Evolutionary conservation across 768 basidiomycete species (phyloP), one percentile per base, ranked within the genome.

Genomic region (Hygrocybe punicea): DNA sequence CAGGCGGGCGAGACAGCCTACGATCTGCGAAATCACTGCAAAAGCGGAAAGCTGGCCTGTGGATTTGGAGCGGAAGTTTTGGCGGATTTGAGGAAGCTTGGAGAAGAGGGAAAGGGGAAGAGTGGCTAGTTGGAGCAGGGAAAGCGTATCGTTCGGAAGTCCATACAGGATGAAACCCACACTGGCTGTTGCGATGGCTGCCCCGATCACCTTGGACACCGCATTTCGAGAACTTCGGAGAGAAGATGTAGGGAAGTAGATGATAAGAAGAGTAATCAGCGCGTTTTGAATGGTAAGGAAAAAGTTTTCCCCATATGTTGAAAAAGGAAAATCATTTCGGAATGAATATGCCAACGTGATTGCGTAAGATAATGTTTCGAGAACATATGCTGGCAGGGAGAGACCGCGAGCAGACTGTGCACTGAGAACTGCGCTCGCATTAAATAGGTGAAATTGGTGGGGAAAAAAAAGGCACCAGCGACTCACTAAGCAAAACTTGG

Each of bases 21-120:
- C 80, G 37, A 98, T 82, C 61, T 96, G 93, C 51, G 92, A 82
- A 64, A 91, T 74, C 36, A 98, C 92, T 23, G 94, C 93, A 66
- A 99, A 91, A 0, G 93, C 84, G 10, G 93, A 95, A 40, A 99
- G 87, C 66, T 98, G 93, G 10, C 97, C 97, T 0, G 97, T 98
- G 6, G 87, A 91, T 49, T 79, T 72, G 4, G 84, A 77, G 45
- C 81, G 82, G 55, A 83, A 69, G 76, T 97, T 99, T 63, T 91
- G 85, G 53, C 79, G 64, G 71, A 98, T 98, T 64, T 98, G 97
- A 5, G 97, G 97, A 46, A 97, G 73, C 73, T 98, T 98, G 58
- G 93, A 93, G 70, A 91, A 86, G 29, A 98, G 79, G 3, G 92
- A 89, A 23, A 98, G 82, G 0, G 97, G 97, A 35, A 99, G 85